These are phyloP conservation scores for Coemansia sp. DNA, from an alignment of 192 early-diverging fungal species.

Conservation along the genomic window DNA sequence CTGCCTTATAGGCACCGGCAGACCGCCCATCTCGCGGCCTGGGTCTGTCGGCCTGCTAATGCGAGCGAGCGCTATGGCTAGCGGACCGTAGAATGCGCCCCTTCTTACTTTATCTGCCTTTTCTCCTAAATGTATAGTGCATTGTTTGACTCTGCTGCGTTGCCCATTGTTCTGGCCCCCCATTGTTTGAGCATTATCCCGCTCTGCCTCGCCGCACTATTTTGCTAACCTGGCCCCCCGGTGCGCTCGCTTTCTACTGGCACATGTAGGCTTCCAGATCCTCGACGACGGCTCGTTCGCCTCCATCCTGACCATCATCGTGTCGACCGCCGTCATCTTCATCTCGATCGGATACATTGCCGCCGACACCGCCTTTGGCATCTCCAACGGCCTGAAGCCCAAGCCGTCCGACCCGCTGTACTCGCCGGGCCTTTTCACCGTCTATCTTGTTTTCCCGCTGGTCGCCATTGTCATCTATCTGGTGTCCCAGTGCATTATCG, in stretches of 20 bases:
- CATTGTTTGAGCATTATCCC: not conserved
- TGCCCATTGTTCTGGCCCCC: too few relatives aligned
- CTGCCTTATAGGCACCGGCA: too few relatives aligned
- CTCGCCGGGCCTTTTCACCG: constrained; percentile 46
- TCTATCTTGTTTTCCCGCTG: constrained; percentile 49
- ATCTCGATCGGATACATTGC: constrained; percentile 49
- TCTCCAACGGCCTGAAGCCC: constrained; percentile 46
- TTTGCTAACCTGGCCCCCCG: too few relatives aligned
- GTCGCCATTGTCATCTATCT: constrained; percentile 38
- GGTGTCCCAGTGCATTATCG: constrained; percentile 36
- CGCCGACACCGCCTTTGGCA: constrained; percentile 49
- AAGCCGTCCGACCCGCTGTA: constrained; percentile 29
- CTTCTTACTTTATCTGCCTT: not conserved
- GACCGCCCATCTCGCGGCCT: too few relatives aligned
- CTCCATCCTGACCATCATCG: constrained; percentile 39
- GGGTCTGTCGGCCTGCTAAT: too few relatives aligned
- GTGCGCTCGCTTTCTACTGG: too few relatives aligned
- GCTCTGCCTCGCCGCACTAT: not conserved
- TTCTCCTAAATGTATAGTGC: not conserved
- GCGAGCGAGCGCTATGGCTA: constrained; percentile 12
- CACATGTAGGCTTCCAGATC: constrained; percentile 47
- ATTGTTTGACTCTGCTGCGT: not conserved
- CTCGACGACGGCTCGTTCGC: constrained; percentile 50
- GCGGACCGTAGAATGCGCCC: not conserved
- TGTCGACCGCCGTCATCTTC: constrained; percentile 29